A percentile compares a stretch with the other conserved stretches of the same genome.
phyloP scores from a whole-genome alignment of 75 land plant species.

The Selaginella moellendorffii region DNA sequence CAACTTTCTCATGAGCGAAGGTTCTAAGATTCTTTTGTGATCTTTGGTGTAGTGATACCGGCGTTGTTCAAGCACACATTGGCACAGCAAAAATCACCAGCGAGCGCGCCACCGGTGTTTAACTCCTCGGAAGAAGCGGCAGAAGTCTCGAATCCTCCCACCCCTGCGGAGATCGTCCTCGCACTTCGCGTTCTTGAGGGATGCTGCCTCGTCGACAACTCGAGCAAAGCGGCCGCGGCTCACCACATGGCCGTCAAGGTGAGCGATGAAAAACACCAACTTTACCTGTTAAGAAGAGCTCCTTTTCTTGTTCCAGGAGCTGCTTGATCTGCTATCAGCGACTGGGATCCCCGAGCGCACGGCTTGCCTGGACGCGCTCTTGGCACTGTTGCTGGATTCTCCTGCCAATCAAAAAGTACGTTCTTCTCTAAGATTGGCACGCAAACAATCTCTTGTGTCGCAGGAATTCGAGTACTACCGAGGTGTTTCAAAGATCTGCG shows the following conservation, averaged over 20 bases:
- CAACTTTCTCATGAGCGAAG: no score
- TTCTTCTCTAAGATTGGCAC: no score
- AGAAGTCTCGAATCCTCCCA: slow-evolving; percentile 58
- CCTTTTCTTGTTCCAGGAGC: slow-evolving; percentile 39
- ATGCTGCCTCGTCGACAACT: slow-evolving; percentile 67
- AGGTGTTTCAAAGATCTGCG: slow-evolving; percentile 44
- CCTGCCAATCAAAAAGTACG: slow-evolving; percentile 67
- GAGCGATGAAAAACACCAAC: neutral
- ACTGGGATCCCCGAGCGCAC: slow-evolving; percentile 52
- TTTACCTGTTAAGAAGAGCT: no score
- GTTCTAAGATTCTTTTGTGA: no score
- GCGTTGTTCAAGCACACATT: slow-evolving; percentile 63
- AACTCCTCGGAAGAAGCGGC: slow-evolving; percentile 26
- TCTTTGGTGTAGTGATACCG: slow-evolving; percentile 49
- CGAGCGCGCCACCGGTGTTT: slow-evolving; percentile 30
- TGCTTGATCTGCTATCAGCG: slow-evolving; percentile 51
- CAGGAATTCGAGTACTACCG: slow-evolving; percentile 48
- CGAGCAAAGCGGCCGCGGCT: slow-evolving; percentile 45
- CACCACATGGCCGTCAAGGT: slow-evolving; percentile 58
- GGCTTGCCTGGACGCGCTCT: slow-evolving; percentile 74
- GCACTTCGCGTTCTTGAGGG: slow-evolving; percentile 86
- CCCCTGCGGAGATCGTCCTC: slow-evolving; percentile 59
- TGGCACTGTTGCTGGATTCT: slow-evolving; percentile 71
- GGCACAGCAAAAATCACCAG: slow-evolving; percentile 27
- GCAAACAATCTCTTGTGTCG: no score